A percentile compares a stretch with the other conserved stretches of the same genome.
Conservation (phyloP, 352 stramenopile species). For the Phytophthora pluvialis region DNA sequence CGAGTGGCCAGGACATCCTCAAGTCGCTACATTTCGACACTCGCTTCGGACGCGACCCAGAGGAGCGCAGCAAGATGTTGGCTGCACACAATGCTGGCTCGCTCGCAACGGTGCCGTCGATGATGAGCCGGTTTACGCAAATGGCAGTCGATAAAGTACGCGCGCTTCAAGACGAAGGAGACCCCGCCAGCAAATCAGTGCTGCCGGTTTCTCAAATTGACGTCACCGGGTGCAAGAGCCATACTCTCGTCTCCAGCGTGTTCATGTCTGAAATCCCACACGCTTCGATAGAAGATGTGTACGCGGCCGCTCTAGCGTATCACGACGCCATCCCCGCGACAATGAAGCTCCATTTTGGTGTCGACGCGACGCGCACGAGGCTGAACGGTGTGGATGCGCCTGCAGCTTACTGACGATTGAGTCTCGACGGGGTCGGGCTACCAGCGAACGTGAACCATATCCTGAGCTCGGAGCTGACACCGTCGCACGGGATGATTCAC, state of each 20-base stretch:
- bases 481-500: constrained; percentile 34
- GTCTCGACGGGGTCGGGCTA: constrained; percentile 18
- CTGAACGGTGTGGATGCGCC: constrained; percentile 27
- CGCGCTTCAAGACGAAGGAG: constrained; percentile 10
- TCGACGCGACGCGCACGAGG: constrained; percentile 17
- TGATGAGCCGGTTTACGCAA: constrained; percentile 28
- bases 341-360: constrained; percentile 41
- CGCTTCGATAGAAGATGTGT: constrained; percentile 37
- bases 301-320: constrained; percentile 28
- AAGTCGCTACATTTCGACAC: constrained; percentile 40
- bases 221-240: constrained; percentile 37
- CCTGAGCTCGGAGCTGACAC: constrained; percentile 29
- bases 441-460: constrained; percentile 38
- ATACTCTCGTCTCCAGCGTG: constrained; percentile 42
- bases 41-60: constrained; percentile 17
- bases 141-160: constrained; percentile 25
- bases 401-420: constrained; percentile 31
- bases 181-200: not conserved
- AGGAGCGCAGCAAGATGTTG: constrained; percentile 20
- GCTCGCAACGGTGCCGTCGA: constrained; percentile 22
- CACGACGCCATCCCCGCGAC: constrained; percentile 27
- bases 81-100: constrained; percentile 29
- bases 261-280: constrained; percentile 46
- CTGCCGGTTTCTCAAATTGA: constrained; percentile 39
- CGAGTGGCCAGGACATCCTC: constrained; percentile 24